These are phyloP conservation scores for Russula compacta DNA, from an alignment of 768 basidiomycete species.

Conservation along the genomic window DNA sequence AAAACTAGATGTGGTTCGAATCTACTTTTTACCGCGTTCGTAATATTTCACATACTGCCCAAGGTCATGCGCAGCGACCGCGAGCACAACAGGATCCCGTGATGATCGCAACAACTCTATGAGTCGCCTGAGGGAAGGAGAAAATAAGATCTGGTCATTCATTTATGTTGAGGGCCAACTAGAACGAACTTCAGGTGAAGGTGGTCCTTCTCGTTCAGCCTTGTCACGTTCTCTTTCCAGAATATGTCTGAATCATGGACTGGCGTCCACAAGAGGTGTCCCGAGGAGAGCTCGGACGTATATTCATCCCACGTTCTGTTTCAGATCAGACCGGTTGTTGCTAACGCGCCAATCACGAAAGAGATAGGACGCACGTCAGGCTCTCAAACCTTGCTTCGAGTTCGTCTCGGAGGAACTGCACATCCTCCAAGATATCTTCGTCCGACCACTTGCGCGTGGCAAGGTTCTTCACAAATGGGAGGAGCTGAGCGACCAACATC, in stretches of 20 bases:
- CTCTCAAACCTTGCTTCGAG: conserved; percentile 80
- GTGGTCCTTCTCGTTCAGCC: conserved; percentile 76
- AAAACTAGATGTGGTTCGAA: not conserved
- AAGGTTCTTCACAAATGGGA: conserved; percentile 82
- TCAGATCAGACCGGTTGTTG: not conserved
- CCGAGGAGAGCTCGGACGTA: conserved; percentile 78
- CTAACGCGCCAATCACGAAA: not conserved
- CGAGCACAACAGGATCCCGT: conserved; percentile 67
- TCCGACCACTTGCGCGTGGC: conserved; percentile 84
- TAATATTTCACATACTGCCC: conserved; percentile 91
- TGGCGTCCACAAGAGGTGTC: conserved; percentile 91
- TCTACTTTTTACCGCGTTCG: conserved; percentile 88
- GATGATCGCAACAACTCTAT: conserved; percentile 63
- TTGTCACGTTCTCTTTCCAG: conserved; percentile 92
- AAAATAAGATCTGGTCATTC: not conserved
- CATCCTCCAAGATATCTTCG: conserved; percentile 89
- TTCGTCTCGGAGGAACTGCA: conserved; percentile 80
- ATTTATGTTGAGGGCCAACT: not conserved
- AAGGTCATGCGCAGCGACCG: conserved; percentile 88
- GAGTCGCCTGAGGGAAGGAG: conserved; percentile 44
- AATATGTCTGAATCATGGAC: conserved; percentile 95
- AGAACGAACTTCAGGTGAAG: conserved; percentile 66
- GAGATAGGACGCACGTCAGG: conserved; percentile 58
- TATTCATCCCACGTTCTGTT: conserved; percentile 94
- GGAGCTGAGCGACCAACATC: conserved; percentile 81